Percentiles rank a stretch among this genome's conserved stretches.
These are phyloP conservation scores for Wickerhamomyces pijperi DNA, from an alignment of 805 yeast genomes.

Conservation along the genomic window DNA sequence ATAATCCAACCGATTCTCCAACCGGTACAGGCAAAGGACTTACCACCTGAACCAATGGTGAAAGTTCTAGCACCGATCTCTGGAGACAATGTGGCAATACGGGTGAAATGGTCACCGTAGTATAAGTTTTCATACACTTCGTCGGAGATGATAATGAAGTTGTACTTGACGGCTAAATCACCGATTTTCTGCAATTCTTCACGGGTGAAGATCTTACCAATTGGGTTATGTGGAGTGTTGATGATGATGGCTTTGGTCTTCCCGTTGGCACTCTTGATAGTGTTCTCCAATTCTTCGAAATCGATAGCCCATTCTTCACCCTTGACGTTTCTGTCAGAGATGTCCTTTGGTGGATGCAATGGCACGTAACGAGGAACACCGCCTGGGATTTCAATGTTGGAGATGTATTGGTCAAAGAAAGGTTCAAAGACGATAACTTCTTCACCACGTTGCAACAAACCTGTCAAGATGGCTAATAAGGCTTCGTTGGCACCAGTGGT, in stretches of 20 bases:
- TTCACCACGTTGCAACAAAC: conserved; percentile 76
- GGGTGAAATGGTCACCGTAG: conserved; percentile 56
- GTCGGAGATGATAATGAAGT: conserved; percentile 75
- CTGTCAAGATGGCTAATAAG: conserved; percentile 74
- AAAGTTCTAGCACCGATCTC: conserved; percentile 72
- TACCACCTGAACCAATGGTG: conserved; percentile 95
- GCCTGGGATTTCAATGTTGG: conserved; percentile 89
- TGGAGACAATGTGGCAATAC: conserved; percentile 75
- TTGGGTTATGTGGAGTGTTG: conserved; percentile 94
- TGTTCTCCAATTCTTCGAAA: conserved; percentile 61
- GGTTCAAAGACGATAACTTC: conserved; percentile 97
- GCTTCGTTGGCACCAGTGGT: conserved; percentile 99
- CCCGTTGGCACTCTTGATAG: conserved; percentile 36
- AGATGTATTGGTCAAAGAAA: conserved; percentile 91
- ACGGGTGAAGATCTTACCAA: conserved; percentile 78
- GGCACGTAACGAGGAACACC: conserved; percentile 85
- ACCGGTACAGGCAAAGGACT: conserved; percentile 97
- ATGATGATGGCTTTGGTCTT: conserved; percentile 80
- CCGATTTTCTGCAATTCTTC: conserved; percentile 73
- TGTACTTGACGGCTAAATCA: conserved; percentile 72
- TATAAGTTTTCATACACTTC: conserved; percentile 92
- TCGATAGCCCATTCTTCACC: conserved; percentile 87
- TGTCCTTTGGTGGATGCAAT: conserved; percentile 70
- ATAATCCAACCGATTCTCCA: conserved; percentile 98
- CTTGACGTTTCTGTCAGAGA: conserved; percentile 47